Conservation (phyloP, 495 filamentous ascomycete genomes). For the Bombardia bombarda region DNA sequence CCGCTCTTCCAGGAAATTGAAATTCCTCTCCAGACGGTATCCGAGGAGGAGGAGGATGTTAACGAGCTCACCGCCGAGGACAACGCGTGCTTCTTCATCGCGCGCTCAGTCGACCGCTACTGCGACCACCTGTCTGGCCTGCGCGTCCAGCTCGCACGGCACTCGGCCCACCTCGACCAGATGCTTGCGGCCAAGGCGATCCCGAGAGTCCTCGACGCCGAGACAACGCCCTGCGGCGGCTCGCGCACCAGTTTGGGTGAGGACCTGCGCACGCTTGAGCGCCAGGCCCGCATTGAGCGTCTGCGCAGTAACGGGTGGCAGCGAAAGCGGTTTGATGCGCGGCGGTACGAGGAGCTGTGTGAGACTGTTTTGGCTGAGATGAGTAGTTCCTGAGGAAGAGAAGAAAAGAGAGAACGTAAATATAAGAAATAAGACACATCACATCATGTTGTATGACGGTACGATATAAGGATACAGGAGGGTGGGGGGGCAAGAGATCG, state of each 20-base stretch:
- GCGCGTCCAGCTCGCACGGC: constrained; percentile 28
- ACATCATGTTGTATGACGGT: too few relatives aligned
- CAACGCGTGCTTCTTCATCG: constrained; percentile 31
- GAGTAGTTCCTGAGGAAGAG: too few relatives aligned
- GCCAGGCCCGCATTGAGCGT: constrained; percentile 36
- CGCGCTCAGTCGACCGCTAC: constrained; percentile 35
- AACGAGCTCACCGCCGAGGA: constrained; percentile 20
- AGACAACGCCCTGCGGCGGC: constrained; percentile 2
- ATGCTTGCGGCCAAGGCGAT: constrained; percentile 16
- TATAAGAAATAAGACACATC: too few relatives aligned
- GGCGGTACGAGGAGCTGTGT: constrained; percentile 40
- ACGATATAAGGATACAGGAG: too few relatives aligned
- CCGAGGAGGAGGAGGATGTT: constrained; percentile 7
- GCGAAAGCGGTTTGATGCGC: constrained; percentile 40
- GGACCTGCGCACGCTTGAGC: constrained; percentile 21
- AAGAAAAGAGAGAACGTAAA: too few relatives aligned
- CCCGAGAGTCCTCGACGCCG: background rate
- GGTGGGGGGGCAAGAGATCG: too few relatives aligned
- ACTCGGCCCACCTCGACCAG: constrained; percentile 29
- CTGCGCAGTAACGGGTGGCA: constrained; percentile 38
- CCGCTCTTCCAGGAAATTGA: constrained; percentile 20
- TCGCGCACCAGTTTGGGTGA: constrained; percentile 5
- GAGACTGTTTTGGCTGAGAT: constrained; percentile 39
- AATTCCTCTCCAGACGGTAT: constrained; percentile 13
- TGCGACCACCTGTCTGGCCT: constrained; percentile 33